phyloP scores from a whole-genome alignment of 169 alveolate species.

The Cryptosporidium tyzzeri region DNA sequence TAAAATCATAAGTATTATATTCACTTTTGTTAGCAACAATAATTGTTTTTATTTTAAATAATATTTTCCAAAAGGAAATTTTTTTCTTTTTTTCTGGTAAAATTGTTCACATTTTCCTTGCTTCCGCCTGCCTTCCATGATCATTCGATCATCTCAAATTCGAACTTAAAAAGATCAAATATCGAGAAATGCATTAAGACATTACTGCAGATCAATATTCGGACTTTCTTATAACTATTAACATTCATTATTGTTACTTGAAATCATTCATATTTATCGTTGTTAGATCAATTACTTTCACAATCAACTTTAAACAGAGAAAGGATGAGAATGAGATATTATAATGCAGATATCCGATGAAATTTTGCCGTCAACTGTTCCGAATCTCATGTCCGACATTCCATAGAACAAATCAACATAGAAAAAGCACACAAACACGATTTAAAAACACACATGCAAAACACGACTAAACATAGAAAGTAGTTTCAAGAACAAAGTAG shows the following conservation, averaged over 20 bases:
- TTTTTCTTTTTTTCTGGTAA: background rate
- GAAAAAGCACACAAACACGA: background rate
- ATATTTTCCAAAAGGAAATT: too few relatives aligned
- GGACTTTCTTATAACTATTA: background rate
- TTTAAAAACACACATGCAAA: background rate
- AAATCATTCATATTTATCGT: background rate
- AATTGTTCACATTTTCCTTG: too few relatives aligned
- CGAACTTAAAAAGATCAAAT: background rate
- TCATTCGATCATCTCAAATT: background rate
- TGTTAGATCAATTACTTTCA: background rate
- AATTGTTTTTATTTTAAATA: too few relatives aligned
- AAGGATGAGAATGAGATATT: background rate
- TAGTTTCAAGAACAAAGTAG: background rate
- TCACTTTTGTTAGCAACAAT: too few relatives aligned
- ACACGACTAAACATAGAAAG: background rate
- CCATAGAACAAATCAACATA: background rate
- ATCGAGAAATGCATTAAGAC: background rate
- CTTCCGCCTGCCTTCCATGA: background rate
- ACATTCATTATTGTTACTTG: background rate
- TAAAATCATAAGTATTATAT: too few relatives aligned
- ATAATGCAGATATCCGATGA: too few relatives aligned
- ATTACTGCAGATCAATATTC: background rate
- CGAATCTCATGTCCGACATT: background rate
- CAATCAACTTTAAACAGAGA: background rate
- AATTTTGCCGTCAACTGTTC: background rate